Base-by-base conservation (phyloP, 1,139 yeast species). In the Suhomyces bolitotheri region DNA sequence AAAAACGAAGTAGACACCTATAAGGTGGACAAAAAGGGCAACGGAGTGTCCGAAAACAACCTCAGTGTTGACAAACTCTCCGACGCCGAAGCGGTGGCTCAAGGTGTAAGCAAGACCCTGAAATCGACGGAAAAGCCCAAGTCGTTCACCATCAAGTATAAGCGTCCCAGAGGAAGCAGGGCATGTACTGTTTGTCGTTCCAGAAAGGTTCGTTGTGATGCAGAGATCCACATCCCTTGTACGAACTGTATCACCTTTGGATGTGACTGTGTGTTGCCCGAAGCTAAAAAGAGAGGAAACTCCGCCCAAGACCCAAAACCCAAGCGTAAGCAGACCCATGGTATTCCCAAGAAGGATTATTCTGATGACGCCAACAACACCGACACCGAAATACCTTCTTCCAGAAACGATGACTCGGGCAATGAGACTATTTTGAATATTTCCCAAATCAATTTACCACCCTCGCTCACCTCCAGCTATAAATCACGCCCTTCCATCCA, bases 181-280 rank as follows among this genome's bases (percentile, higher is more conserved):
- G 82, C 81, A 1, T 76, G 81, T 47, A 65, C 70, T 10, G 72
- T 71, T 10, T 82, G 90, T 56, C 79, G 85, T 37, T 71, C 82
- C n/a, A 61, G 90, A 27, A 82, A 82, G 53, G 90, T 82, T 11
- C 69, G 90, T 22, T 56, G 89, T 77, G 67, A 81, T 65, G 78
- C 79, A 4, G 76, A 71, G 41, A 77, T 78, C 33, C 85, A 81
- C 49, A 79, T 80, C 49, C 90, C 90, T 3, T 82, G 90, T 53
- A 80, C 89, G 20, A 82, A 82, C 56, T 82, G 90, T 54, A 73
- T 80, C 32, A 84, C 89, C 1, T 82, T 82, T 60, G 85, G 86
- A 2, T 80, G 87, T 54, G 88, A 80, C 43, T 82, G 90, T 60
- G 64, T 68, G 23, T 66, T 81, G 32, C 88, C 88, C 1, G 85